These are phyloP conservation scores for Helicostylum pulchrum DNA, from an alignment of 192 early-diverging fungal species.

Conservation along the genomic window DNA sequence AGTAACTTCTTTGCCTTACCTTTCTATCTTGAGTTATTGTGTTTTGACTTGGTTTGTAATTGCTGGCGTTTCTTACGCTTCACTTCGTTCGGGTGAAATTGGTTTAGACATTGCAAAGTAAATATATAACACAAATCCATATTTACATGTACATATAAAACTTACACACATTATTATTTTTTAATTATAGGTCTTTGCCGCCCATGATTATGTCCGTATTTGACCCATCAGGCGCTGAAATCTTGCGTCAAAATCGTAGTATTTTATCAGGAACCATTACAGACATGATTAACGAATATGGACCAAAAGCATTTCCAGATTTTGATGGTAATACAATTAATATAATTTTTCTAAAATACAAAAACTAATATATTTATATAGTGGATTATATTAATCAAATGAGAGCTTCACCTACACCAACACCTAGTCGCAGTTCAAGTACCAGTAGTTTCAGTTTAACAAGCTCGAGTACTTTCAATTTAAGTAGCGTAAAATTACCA, in stretches of 20 bases:
- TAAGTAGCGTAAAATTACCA: conserved; percentile 2
- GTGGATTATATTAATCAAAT: conserved; percentile 21
- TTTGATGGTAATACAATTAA: conserved; percentile 49
- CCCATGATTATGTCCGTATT: conserved; percentile 78
- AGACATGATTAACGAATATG: conserved; percentile 80
- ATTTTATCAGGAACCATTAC: conserved; percentile 75
- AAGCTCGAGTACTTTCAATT: neutral
- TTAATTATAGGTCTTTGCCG: conserved; percentile 58
- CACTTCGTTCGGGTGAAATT: conserved; percentile 70
- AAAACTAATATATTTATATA: conserved; percentile 1
- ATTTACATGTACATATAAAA: too few species aligned
- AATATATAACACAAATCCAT: too few species aligned
- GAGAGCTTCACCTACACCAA: neutral
- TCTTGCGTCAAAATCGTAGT: conserved; percentile 68
- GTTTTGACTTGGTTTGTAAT: conserved; percentile 19
- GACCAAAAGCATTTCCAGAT: conserved; percentile 71
- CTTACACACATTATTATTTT: neutral
- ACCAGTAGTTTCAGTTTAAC: conserved; percentile 1
- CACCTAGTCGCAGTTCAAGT: conserved; percentile 11
- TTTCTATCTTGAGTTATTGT: conserved; percentile 29
- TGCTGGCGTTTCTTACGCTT: conserved; percentile 55
- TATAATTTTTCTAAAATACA: conserved; percentile 8
- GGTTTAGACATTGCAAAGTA: conserved; percentile 71
- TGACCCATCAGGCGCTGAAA: conserved; percentile 51
- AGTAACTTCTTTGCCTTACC: conserved; percentile 15